Evolutionary conservation across 1,139 yeast genomes (phyloP).

Genomic region (Petasospora fabianii): DNA sequence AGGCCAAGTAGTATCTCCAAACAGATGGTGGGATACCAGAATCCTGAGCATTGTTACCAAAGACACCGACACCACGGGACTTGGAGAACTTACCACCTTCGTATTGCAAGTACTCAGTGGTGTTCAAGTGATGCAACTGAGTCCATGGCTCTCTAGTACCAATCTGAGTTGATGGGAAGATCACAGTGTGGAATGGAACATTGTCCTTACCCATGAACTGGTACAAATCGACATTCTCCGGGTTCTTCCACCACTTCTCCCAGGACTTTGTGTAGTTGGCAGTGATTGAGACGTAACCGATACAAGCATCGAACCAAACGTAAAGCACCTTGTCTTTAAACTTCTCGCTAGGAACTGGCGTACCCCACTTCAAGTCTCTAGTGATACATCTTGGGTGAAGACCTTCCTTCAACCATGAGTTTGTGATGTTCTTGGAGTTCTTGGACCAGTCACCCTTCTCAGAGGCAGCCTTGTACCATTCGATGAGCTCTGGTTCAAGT

Average conservation of each 20-base stretch:
- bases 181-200: slow-evolving; percentile 97
- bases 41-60: slow-evolving; percentile 95
- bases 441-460: slow-evolving; percentile 84
- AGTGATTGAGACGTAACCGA: slow-evolving; percentile 94
- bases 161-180: slow-evolving; percentile 87
- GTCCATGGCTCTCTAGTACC: slow-evolving; percentile 93
- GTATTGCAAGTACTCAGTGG: slow-evolving; percentile 95
- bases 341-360: slow-evolving; percentile 87
- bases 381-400: slow-evolving; percentile 93
- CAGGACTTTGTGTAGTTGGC: slow-evolving; percentile 85
- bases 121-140: slow-evolving; percentile 81
- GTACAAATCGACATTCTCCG: slow-evolving; percentile 77
- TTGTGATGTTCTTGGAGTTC: slow-evolving; percentile 82
- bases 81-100: slow-evolving; percentile 98
- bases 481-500: slow-evolving; percentile 66
- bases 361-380: slow-evolving; percentile 97
- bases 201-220: slow-evolving; percentile 99
- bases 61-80: slow-evolving; percentile 95
- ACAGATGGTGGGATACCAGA: slow-evolving; percentile 89
- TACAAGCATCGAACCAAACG: slow-evolving; percentile 98
- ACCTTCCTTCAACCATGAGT: slow-evolving; percentile 93
- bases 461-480: slow-evolving; percentile 70
- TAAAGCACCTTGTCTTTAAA: slow-evolving; percentile 86
- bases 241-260: slow-evolving; percentile 91
- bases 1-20: slow-evolving; percentile 94